Evolutionary conservation across 1,139 yeast genomes (phyloP).

Genomic region (Debaryomyces coudertii): DNA sequence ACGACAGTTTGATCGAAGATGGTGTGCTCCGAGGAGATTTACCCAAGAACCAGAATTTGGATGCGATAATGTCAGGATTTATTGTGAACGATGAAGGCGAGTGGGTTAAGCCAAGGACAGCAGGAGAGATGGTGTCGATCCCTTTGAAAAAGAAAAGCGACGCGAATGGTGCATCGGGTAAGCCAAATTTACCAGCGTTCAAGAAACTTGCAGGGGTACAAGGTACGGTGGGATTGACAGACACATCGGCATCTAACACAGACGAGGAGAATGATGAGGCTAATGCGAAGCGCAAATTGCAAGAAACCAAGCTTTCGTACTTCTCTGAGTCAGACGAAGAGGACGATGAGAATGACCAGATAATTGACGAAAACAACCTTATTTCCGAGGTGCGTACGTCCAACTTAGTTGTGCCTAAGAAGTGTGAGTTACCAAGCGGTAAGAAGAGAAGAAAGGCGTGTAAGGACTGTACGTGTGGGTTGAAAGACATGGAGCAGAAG

Average conservation of each 20-base stretch:
- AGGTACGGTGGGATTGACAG: slow-evolving; percentile 40
- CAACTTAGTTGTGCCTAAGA: slow-evolving; percentile 47
- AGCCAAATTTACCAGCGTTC: slow-evolving; percentile 28
- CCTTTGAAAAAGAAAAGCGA: slow-evolving; percentile 30
- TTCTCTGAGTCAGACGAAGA: slow-evolving; percentile 46
- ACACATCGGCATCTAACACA: slow-evolving; percentile 41
- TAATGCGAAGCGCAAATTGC: slow-evolving; percentile 48
- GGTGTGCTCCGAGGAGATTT: slow-evolving; percentile 59
- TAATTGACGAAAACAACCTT: slow-evolving; percentile 48
- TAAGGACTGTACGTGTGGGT: slow-evolving; percentile 96
- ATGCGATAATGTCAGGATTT: slow-evolving; percentile 68
- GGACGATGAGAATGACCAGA: slow-evolving; percentile 40
- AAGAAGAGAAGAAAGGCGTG: slow-evolving; percentile 83
- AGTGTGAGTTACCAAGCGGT: slow-evolving; percentile 57
- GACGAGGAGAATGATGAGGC: slow-evolving; percentile 44
- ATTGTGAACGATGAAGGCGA: slow-evolving; percentile 37
- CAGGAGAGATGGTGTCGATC: slow-evolving; percentile 26
- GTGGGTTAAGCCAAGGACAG: slow-evolving; percentile 52
- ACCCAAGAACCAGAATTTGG: slow-evolving; percentile 54
- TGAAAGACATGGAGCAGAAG: slow-evolving; percentile 74
- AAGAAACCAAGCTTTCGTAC: slow-evolving; percentile 50
- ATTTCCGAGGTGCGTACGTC: slow-evolving; percentile 34
- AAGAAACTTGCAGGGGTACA: slow-evolving; percentile 27
- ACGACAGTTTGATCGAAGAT: slow-evolving; percentile 42
- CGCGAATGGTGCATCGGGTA: slow-evolving; percentile 9